A percentile compares a stretch with the other conserved stretches of the same genome.
phyloP scores from a whole-genome alignment of 257 asterid species.

The Solanum paucissectum region DNA sequence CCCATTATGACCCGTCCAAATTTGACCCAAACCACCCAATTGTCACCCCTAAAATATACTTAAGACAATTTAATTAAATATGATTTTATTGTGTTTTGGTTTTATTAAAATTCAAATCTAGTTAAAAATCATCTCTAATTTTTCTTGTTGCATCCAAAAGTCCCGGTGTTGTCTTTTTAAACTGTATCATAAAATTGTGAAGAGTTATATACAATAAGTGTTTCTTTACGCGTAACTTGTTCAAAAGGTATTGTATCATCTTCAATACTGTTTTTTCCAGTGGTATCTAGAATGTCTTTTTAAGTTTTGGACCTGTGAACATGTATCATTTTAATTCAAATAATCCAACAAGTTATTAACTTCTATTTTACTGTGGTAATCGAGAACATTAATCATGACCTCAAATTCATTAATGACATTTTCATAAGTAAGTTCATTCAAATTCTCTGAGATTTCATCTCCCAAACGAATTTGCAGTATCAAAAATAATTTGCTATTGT shows the following conservation, averaged over 20 bases:
- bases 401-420: neutral
- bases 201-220: neutral
- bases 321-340: neutral
- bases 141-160: too few relatives aligned
- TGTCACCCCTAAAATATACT: too few relatives aligned
- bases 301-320: neutral
- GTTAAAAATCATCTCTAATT: neutral
- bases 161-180: neutral
- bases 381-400: neutral
- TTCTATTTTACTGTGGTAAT: neutral
- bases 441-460: neutral
- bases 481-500: too few relatives aligned
- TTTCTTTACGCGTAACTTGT: too few relatives aligned
- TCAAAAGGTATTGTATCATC: neutral
- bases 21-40: too few relatives aligned
- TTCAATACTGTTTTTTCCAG: neutral
- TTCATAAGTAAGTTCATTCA: neutral
- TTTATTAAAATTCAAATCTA: neutral
- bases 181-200: neutral
- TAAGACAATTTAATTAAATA: neutral
- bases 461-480: neutral
- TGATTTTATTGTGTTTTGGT: neutral
- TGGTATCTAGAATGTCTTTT: too few relatives aligned
- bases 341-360: neutral
- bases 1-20: too few relatives aligned